These are phyloP conservation scores for Xerocomellus amylosporus DNA, from an alignment of 768 basidiomycete genomes.

Conservation along the genomic window DNA sequence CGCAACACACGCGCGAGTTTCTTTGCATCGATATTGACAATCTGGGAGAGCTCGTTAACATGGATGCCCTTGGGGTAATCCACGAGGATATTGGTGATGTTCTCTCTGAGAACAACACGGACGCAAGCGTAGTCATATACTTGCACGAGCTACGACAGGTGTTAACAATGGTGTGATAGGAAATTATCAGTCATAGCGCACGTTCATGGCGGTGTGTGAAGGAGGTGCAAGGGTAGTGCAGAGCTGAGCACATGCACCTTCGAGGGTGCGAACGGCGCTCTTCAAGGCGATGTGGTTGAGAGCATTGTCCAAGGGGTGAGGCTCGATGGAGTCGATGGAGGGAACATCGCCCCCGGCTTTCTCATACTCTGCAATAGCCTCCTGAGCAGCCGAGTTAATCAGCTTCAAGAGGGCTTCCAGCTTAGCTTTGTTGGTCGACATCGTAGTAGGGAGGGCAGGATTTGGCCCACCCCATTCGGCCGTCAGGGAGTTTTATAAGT, in stretches of 20 bases:
- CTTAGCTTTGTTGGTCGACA: constrained; percentile 24
- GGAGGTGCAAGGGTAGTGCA: constrained; percentile 36
- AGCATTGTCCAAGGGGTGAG: constrained; percentile 36
- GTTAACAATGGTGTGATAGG: not conserved
- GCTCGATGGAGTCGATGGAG: constrained; percentile 33
- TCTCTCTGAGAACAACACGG: constrained; percentile 27
- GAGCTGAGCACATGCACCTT: constrained; percentile 38
- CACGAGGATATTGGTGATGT: constrained; percentile 28
- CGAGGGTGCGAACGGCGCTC: constrained; percentile 27
- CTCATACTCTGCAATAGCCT: constrained; percentile 35
- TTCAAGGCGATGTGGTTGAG: constrained; percentile 23
- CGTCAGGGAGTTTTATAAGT: not conserved
- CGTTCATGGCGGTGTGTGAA: constrained; percentile 32
- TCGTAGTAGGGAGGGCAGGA: not conserved
- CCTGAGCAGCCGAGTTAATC: constrained; percentile 31
- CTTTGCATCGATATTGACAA: constrained; percentile 17
- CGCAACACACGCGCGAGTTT: constrained; percentile 34
- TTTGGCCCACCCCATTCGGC: no score
- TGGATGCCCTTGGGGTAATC: constrained; percentile 32
- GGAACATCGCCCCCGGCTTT: constrained; percentile 27
- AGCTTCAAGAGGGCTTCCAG: constrained; percentile 30
- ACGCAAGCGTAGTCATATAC: constrained; percentile 29
- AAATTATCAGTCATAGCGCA: constrained; percentile 9
- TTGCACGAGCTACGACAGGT: constrained; percentile 21
- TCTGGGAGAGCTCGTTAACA: constrained; percentile 27